These are phyloP conservation scores for Sideroxylon spinosum DNA, from an alignment of 179 eudicot species.

Conservation along the genomic window DNA sequence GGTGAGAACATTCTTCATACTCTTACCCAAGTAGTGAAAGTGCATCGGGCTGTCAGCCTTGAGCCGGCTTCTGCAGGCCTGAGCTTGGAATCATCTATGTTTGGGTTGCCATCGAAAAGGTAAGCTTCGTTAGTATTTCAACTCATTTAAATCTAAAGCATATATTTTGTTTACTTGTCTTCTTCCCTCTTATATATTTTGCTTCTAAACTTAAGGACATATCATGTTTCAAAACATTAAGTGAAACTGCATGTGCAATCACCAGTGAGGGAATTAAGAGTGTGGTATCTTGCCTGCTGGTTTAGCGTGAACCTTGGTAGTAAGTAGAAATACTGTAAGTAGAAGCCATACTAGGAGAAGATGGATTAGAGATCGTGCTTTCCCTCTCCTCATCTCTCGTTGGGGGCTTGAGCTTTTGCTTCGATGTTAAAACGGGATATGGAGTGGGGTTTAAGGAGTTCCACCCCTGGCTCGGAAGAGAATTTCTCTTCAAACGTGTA, in stretches of 20 bases:
- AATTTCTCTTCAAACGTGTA: background rate
- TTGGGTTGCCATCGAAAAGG: slow-evolving; percentile 13
- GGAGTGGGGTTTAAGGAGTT: slow-evolving; percentile 6
- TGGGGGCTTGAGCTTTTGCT: background rate
- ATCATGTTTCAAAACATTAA: background rate
- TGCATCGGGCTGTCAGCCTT: slow-evolving; percentile 11
- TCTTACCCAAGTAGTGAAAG: background rate
- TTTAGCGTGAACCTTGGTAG: slow-evolving; percentile 32
- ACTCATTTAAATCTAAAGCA: background rate
- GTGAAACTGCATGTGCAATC: background rate
- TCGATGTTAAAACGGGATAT: slow-evolving; percentile 18
- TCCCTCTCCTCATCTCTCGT: slow-evolving; percentile 33
- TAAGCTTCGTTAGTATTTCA: slow-evolving; percentile 1
- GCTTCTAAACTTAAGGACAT: background rate
- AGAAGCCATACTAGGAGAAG: slow-evolving; percentile 39
- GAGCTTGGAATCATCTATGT: slow-evolving; percentile 24
- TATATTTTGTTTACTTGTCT: background rate
- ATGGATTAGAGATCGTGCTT: slow-evolving; percentile 17
- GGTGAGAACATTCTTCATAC: background rate
- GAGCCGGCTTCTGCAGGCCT: slow-evolving; percentile 16
- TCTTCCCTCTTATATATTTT: background rate
- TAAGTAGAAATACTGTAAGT: slow-evolving; percentile 26
- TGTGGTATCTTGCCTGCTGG: slow-evolving; percentile 33
- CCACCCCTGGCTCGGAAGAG: background rate
- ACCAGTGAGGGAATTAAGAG: slow-evolving; percentile 2